Evolutionary conservation across 208 protist genomes (phyloP), one percentile per base, ranked within the genome.

Genomic region (Trypanosoma lewisi): DNA sequence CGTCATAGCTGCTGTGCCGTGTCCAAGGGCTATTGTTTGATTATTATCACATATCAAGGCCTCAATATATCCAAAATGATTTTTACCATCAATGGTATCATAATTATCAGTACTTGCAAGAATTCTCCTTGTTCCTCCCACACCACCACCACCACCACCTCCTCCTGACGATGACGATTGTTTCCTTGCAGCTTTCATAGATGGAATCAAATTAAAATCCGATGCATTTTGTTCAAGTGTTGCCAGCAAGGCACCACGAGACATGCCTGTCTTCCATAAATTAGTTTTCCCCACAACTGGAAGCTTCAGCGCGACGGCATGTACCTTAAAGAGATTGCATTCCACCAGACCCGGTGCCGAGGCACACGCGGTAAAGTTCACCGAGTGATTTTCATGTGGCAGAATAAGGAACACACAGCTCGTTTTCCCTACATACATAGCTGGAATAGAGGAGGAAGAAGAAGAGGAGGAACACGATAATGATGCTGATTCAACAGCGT

Each of bases 341-440:
- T 93, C 67, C 17, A 83, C 79, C 19, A 93, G n/a, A 30, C 87
- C 83, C 19, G 82, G 80, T 11, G 66, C 61, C 41, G 86, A 67
- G 16, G 82, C 66, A 63, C 79, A 77, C 27, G 82, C 87, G 8
- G 82, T 85, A 44, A 94, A 87, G 8, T 45, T 31, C 36, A 94
- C 60, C 36, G 68, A 67, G 56, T 87, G 64, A 23, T 48, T 77
- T 12, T 85, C 77, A 39, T 85, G 80, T 2, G 87, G 87, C 50
- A 85, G 60, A 25, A 94, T 71, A 23, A 89, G 45, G 62, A 94
- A 94, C 21, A 52, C 60, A 60, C 78, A 72, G 12, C 49, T 47
- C 4, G 82, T 87, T 58, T 85, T 88, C 17, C 83, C 83, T 11
- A 89, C 78, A 78, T 89, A 89, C 16, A 77, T 28, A 6, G 91